phyloP scores from a whole-genome alignment of 164 flowering plant species.

The Piper betle region DNA sequence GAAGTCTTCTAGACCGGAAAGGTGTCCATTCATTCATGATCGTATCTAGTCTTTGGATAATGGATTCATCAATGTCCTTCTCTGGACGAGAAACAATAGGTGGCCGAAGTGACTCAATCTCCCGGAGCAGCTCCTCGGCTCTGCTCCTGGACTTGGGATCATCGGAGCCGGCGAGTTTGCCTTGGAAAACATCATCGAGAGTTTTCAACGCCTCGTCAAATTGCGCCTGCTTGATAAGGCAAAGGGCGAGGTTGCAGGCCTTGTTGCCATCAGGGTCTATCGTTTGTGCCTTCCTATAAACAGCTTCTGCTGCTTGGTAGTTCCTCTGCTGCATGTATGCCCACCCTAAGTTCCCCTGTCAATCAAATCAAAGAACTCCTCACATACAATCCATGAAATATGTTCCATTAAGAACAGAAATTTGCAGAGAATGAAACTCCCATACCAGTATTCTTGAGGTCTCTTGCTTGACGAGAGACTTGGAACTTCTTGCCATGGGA shows the following conservation, averaged over 20 bases:
- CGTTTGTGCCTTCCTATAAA: conserved; percentile 66
- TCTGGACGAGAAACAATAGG: background rate
- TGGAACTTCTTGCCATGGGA: conserved; percentile 92
- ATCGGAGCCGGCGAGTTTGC: conserved; percentile 37
- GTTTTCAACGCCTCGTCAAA: conserved; percentile 35
- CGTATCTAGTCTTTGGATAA: conserved; percentile 51
- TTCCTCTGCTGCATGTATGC: conserved; percentile 81
- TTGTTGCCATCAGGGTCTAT: conserved; percentile 82
- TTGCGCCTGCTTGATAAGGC: conserved; percentile 48
- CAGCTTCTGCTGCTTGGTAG: conserved; percentile 63
- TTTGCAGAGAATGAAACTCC: background rate
- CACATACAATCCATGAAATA: background rate
- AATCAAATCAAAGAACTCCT: background rate
- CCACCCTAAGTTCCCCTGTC: conserved; percentile 93
- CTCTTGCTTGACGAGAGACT: conserved; percentile 76
- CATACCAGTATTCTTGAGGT: conserved; percentile 78
- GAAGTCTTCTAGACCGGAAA: conserved; percentile 50
- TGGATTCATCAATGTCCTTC: conserved; percentile 34
- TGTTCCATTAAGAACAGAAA: background rate
- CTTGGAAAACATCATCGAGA: conserved; percentile 39
- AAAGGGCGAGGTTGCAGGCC: conserved; percentile 60
- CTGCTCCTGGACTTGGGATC: conserved; percentile 40
- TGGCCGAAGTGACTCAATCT: conserved; percentile 23
- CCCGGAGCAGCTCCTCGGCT: conserved; percentile 44
- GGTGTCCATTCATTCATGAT: conserved; percentile 38